These are phyloP conservation scores for Aspergillus campestris DNA, from an alignment of 495 filamentous ascomycete genomes.

Conservation along the genomic window DNA sequence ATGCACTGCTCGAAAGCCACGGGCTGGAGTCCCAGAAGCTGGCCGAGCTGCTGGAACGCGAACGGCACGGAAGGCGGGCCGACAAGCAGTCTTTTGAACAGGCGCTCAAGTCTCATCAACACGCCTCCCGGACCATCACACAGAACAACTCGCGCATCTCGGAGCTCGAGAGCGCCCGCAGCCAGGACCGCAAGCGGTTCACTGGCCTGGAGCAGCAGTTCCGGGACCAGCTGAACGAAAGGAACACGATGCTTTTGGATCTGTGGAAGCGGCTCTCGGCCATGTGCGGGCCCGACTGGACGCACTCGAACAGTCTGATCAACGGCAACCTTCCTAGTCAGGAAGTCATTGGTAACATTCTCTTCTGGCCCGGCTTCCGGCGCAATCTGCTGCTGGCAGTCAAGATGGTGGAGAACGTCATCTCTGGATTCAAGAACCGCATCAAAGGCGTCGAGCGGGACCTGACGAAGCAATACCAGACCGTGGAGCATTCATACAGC, in stretches of 20 bases:
- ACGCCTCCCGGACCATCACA: constrained; percentile 69
- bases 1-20: constrained; percentile 80
- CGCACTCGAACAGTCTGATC: constrained; percentile 79
- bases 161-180: constrained; percentile 70
- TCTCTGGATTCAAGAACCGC: constrained; percentile 71
- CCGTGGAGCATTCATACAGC: constrained; percentile 72
- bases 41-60: constrained; percentile 82
- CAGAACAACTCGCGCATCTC: constrained; percentile 75
- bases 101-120: constrained; percentile 76
- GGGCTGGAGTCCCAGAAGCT: constrained; percentile 79
- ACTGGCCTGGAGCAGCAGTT: constrained; percentile 64
- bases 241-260: constrained; percentile 75
- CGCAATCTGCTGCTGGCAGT: constrained; percentile 81
- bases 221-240: constrained; percentile 79
- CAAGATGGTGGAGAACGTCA: constrained; percentile 76
- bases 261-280: constrained; percentile 82
- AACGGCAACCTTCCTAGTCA: constrained; percentile 76
- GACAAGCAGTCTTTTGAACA: constrained; percentile 83
- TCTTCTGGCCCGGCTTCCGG: constrained; percentile 72
- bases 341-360: constrained; percentile 66
- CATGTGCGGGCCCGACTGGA: constrained; percentile 88
- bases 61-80: constrained; percentile 72
- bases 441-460: constrained; percentile 81
- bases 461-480: constrained; percentile 82
- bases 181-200: constrained; percentile 65